Percentiles rank a stretch among this genome's conserved stretches.
Evolutionary conservation across 2,329 filamentous ascomycete genomes (phyloP).

Genomic region (Fusarium illudens): DNA sequence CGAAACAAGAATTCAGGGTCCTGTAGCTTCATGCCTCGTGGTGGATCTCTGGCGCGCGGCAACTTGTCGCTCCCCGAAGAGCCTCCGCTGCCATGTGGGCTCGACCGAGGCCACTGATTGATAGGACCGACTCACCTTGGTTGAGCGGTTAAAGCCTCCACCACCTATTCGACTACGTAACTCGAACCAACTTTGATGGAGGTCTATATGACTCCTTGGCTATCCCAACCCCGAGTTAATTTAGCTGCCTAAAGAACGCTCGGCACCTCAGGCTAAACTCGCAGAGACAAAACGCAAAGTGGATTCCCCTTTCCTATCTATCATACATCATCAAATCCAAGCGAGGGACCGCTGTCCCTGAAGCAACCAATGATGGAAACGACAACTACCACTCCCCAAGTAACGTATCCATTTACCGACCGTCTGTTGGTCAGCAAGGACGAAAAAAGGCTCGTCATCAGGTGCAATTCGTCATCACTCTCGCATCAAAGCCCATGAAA

Average conservation of each 20-base stretch:
- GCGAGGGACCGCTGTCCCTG: conserved; percentile 8
- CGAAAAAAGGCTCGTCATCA: conserved; percentile 10
- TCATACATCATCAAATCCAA: conserved; percentile 18
- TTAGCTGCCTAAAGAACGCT: conserved; percentile 14
- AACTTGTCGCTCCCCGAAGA: conserved; percentile 38
- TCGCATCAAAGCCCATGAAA: conserved; percentile 15
- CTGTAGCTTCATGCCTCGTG: conserved; percentile 19
- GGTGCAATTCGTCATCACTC: conserved; percentile 23
- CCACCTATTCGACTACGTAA: conserved; percentile 10
- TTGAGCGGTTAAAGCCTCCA: conserved; percentile 14
- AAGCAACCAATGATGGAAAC: conserved; percentile 29
- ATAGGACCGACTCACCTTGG: conserved; percentile 35
- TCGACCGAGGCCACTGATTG: conserved; percentile 26
- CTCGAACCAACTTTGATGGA: not conserved
- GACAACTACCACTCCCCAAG: conserved; percentile 24
- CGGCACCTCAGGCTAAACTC: conserved; percentile 11
- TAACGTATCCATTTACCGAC: conserved; percentile 13
- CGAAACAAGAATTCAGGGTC: conserved; percentile 33
- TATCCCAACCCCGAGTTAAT: conserved; percentile 22
- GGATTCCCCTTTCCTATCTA: conserved; percentile 20
- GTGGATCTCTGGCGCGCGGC: conserved; percentile 26
- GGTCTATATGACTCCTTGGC: conserved; percentile 32
- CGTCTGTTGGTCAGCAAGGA: conserved; percentile 2
- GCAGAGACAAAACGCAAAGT: conserved; percentile 17
- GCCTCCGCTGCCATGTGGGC: conserved; percentile 42